Percentiles rank a stretch among this genome's conserved stretches.
Evolutionary conservation across 1,139 yeast species (phyloP).

Genomic region (Suhomyces bolitotheri): DNA sequence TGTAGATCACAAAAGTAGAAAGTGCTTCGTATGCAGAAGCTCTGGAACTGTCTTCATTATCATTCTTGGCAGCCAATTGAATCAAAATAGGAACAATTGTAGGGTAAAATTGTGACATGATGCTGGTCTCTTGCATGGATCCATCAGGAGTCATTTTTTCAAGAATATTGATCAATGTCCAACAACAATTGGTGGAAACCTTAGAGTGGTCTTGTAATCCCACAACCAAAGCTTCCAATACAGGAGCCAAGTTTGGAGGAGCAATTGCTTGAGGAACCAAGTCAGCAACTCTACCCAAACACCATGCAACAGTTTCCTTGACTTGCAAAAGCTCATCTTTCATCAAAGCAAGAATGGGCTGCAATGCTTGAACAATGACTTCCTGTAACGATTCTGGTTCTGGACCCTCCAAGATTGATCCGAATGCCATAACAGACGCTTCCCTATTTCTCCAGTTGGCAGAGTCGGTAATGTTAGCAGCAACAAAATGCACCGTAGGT

Average conservation of each 20-base stretch:
- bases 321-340: conserved; percentile 78
- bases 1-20: conserved; percentile 73
- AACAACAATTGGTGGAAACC: conserved; percentile 92
- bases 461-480: conserved; percentile 57
- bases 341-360: conserved; percentile 73
- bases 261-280: conserved; percentile 78
- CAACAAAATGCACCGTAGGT: conserved; percentile 83
- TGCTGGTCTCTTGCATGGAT: conserved; percentile 52
- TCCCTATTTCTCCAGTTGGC: conserved; percentile 82
- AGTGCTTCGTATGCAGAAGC: conserved; percentile 96
- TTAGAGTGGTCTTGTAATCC: conserved; percentile 91
- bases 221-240: conserved; percentile 67
- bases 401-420: conserved; percentile 95
- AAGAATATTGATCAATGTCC: conserved; percentile 90
- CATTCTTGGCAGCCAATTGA: conserved; percentile 65
- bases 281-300: conserved; percentile 94
- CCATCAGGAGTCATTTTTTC: conserved; percentile 77
- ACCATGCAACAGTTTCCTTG: conserved; percentile 97
- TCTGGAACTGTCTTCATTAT: conserved; percentile 85
- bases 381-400: conserved; percentile 67
- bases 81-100: conserved; percentile 69
- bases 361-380: conserved; percentile 78
- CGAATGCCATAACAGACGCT: conserved; percentile 99
- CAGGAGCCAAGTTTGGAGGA: conserved; percentile 61
- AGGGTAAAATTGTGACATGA: conserved; percentile 73